Conservation (phyloP, 306 rosid species). For the Dryas alaskensis region DNA sequence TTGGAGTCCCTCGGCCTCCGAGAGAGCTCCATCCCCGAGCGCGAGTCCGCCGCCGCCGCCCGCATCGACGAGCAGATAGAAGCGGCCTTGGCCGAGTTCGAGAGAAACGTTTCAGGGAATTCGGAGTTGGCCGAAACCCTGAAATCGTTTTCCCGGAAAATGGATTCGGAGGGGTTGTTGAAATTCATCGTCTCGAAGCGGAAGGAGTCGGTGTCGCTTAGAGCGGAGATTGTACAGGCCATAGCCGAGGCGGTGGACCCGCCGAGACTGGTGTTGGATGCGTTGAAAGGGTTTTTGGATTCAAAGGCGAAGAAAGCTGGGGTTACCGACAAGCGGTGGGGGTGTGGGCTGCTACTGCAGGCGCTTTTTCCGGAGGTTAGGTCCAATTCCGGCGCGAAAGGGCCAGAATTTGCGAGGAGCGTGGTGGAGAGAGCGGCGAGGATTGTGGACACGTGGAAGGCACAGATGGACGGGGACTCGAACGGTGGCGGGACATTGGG, state of each 20-base stretch:
- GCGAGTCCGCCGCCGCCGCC: slow-evolving; percentile 52
- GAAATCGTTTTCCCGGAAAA: slow-evolving; percentile 53
- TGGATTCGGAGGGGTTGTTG: slow-evolving; percentile 57
- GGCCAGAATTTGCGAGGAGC: slow-evolving; percentile 39
- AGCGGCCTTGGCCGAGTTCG: slow-evolving; percentile 53
- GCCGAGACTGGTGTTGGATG: slow-evolving; percentile 55
- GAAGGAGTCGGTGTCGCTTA: slow-evolving; percentile 59
- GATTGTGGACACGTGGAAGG: slow-evolving; percentile 63
- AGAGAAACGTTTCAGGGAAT: slow-evolving; percentile 1
- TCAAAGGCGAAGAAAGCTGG: slow-evolving; percentile 52
- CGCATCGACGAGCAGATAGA: slow-evolving; percentile 49
- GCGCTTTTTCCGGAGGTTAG: slow-evolving; percentile 48
- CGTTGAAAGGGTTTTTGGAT: slow-evolving; percentile 53
- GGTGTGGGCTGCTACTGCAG: slow-evolving; percentile 69
- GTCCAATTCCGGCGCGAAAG: background rate
- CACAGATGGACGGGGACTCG: slow-evolving; percentile 36
- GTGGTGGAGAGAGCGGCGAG: slow-evolving; percentile 48
- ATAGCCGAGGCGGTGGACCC: slow-evolving; percentile 75
- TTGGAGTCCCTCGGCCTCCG: slow-evolving; percentile 45
- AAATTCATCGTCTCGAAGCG: slow-evolving; percentile 59
- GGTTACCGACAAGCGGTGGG: slow-evolving; percentile 81
- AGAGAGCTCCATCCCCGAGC: slow-evolving; percentile 55
- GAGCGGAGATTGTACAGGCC: slow-evolving; percentile 55
- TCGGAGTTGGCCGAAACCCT: slow-evolving; percentile 44
- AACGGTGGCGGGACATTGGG: slow-evolving; percentile 36